A percentile compares a stretch with the other conserved stretches of the same genome.
phyloP scores from a whole-genome alignment of 108 stramenopile genomes.

The Pseudonitzschia delicatissima region DNA sequence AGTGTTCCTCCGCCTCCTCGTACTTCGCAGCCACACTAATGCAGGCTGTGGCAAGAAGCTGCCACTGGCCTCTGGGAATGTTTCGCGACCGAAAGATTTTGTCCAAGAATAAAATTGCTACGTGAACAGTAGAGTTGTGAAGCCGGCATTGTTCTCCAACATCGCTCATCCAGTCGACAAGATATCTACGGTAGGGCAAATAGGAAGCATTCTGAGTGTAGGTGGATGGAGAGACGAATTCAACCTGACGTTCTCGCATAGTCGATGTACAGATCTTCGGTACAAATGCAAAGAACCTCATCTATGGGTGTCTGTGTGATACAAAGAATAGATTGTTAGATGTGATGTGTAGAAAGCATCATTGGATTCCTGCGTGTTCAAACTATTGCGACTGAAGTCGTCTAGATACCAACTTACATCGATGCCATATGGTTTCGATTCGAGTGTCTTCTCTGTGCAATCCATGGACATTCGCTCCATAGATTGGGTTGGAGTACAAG shows the following conservation, averaged over 20 bases:
- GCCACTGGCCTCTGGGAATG: conserved; percentile 80
- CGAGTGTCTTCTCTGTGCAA: conserved; percentile 25
- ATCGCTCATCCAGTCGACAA: conserved; percentile 93
- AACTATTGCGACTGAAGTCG: no score
- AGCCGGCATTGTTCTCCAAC: conserved; percentile 84
- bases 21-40: conserved; percentile 88
- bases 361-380: background rate
- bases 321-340: background rate
- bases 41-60: conserved; percentile 89
- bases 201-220: conserved; percentile 73
- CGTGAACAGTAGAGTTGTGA: conserved; percentile 82
- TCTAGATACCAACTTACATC: conserved; percentile 44
- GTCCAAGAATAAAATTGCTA: conserved; percentile 80
- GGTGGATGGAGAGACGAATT: conserved; percentile 69
- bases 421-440: conserved; percentile 67
- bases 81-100: conserved; percentile 76
- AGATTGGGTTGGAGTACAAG: conserved; percentile 31
- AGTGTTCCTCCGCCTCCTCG: conserved; percentile 90
- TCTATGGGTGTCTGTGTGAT: conserved; percentile 55
- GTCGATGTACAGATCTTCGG: conserved; percentile 73
- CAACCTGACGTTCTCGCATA: conserved; percentile 74
- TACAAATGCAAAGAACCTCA: conserved; percentile 57
- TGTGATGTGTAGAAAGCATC: background rate
- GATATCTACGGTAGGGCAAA: conserved; percentile 84
- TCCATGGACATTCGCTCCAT: conserved; percentile 38